A percentile compares a stretch with the other conserved stretches of the same genome.
These are phyloP conservation scores for Acer negundo DNA, from an alignment of 345 rosid genomes.

Conservation along the genomic window DNA sequence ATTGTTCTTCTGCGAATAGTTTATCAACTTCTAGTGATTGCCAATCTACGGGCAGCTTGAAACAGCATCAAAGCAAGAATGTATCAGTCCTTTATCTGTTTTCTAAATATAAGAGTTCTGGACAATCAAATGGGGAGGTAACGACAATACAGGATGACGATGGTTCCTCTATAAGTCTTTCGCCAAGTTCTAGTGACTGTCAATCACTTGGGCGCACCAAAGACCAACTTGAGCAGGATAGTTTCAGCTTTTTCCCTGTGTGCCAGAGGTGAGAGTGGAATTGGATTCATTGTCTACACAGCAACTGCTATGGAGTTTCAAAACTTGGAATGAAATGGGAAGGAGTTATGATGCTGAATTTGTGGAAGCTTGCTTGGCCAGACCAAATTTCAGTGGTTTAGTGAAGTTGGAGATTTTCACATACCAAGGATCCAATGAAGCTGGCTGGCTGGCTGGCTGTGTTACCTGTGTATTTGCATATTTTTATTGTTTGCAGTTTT, in stretches of 20 bases:
- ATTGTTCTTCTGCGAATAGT: constrained; percentile 21
- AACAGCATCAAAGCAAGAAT: constrained; percentile 24
- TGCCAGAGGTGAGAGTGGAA: constrained; percentile 8
- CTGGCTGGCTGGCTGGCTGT: neutral
- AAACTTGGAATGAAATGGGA: neutral
- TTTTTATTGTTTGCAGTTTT: neutral
- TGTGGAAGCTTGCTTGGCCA: constrained; percentile 2
- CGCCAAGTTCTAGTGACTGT: constrained; percentile 17
- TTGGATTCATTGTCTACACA: neutral
- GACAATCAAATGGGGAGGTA: constrained; percentile 19
- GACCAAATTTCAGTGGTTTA: neutral
- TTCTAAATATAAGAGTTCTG: constrained; percentile 47
- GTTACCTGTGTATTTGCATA: no score
- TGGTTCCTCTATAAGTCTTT: constrained; percentile 11
- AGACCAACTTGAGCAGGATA: constrained; percentile 14
- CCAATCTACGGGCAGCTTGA: constrained; percentile 16
- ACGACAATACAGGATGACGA: neutral
- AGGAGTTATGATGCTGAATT: neutral
- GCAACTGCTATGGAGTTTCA: neutral
- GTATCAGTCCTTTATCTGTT: constrained; percentile 51
- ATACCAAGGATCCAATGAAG: no score
- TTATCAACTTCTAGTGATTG: constrained; percentile 20
- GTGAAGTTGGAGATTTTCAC: neutral
- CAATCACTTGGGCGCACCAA: constrained; percentile 21
- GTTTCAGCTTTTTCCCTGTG: constrained; percentile 16